Conservation (phyloP, 2,329 filamentous ascomycete species). For the Scleromitrula shiraiana region DNA sequence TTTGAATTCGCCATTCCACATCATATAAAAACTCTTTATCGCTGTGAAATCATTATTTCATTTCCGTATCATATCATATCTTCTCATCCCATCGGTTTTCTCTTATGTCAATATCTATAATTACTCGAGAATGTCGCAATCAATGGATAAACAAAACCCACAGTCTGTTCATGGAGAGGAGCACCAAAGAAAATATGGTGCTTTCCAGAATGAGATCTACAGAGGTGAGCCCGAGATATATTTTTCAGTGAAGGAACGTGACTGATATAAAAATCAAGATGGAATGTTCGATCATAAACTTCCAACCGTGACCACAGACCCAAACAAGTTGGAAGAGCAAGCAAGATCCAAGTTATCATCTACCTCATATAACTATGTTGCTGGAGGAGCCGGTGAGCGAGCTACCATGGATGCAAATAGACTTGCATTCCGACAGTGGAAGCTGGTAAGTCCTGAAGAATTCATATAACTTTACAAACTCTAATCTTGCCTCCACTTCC, state of each 20-base stretch:
- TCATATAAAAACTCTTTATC: too few species aligned
- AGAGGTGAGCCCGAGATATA: constrained; percentile 9
- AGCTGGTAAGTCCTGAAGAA: constrained; percentile 33
- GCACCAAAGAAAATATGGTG: constrained; percentile 18
- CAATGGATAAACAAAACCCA: constrained; percentile 16
- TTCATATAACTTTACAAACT: neutral
- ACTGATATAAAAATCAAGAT: constrained; percentile 21
- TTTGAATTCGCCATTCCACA: too few species aligned
- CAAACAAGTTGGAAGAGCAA: constrained; percentile 47
- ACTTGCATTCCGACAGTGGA: constrained; percentile 56
- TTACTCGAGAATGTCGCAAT: constrained; percentile 11
- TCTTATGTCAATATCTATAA: too few species aligned
- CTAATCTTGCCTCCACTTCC: neutral
- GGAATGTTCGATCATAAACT: constrained; percentile 41
- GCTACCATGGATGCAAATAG: constrained; percentile 57
- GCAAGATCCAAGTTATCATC: constrained; percentile 41
- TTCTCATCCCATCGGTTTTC: too few species aligned
- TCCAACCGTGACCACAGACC: constrained; percentile 50
- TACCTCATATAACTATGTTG: constrained; percentile 50
- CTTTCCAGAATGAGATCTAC: constrained; percentile 22
- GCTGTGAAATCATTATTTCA: too few species aligned
- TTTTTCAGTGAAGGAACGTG: neutral
- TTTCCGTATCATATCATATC: neutral
- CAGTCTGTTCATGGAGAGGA: constrained; percentile 13
- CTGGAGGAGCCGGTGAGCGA: constrained; percentile 53